Percentiles rank a stretch among this genome's conserved stretches.
Conservation (phyloP, 805 yeast species). For the Candida ulmi region DNA sequence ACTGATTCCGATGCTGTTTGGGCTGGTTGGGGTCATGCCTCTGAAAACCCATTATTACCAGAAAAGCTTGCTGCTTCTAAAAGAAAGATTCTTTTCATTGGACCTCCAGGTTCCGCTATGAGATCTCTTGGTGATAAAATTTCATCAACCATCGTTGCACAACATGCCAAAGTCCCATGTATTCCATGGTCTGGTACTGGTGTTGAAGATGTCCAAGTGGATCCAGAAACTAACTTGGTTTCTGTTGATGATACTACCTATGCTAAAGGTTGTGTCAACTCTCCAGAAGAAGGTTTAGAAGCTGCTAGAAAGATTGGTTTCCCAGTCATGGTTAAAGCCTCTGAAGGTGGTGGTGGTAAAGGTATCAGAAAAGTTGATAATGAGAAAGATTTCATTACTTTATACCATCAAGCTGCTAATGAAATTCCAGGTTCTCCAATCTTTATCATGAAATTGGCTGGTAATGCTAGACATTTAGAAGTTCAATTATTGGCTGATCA, state of each 20-base stretch:
- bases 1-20: conserved; percentile 96
- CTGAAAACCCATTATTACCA: conserved; percentile 95
- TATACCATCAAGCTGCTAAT: conserved; percentile 90
- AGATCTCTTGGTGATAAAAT: conserved; percentile 99
- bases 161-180: conserved; percentile 97
- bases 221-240: conserved; percentile 67
- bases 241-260: conserved; percentile 84
- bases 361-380: conserved; percentile 95
- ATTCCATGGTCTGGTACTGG: conserved; percentile 99
- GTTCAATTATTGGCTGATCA: conserved; percentile 97
- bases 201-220: conserved; percentile 73
- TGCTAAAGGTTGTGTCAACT: conserved; percentile 78
- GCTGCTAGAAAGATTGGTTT: conserved; percentile 88
- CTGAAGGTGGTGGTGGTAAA: conserved; percentile 99
- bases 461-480: conserved; percentile 96
- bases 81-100: conserved; percentile 86
- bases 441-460: conserved; percentile 96
- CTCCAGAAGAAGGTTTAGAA: conserved; percentile 83
- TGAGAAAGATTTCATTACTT: conserved; percentile 68
- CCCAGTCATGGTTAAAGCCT: conserved; percentile 98
- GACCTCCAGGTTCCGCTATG: conserved; percentile 99
- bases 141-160: conserved; percentile 97
- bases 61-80: conserved; percentile 92
- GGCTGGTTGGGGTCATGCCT: conserved; percentile 99
- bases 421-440: conserved; percentile 99